phyloP scores from a whole-genome alignment of 352 stramenopile genomes.

The Pythium apleroticum region DNA sequence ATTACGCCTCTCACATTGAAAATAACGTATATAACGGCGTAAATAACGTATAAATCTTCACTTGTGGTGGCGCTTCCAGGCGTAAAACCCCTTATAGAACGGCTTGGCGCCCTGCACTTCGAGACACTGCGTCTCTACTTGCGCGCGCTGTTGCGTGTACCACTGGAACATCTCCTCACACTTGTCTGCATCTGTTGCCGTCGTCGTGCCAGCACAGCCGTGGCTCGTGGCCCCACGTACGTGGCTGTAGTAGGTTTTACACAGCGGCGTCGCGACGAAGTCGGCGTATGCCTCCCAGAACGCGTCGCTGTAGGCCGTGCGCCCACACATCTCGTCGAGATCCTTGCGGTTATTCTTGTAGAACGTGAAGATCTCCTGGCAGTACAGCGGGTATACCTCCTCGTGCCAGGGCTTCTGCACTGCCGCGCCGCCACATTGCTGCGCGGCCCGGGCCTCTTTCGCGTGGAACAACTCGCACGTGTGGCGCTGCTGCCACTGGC shows the following conservation, averaged over 20 bases:
- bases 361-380: constrained; percentile 52
- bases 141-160: constrained; percentile 40
- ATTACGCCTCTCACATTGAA: not conserved
- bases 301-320: constrained; percentile 41
- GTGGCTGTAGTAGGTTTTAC: constrained; percentile 60
- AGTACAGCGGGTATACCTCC: constrained; percentile 52
- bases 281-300: constrained; percentile 68
- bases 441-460: constrained; percentile 46
- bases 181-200: not conserved
- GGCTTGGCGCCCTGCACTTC: constrained; percentile 30
- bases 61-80: constrained; percentile 20
- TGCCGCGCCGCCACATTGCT: constrained; percentile 39
- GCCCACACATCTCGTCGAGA: constrained; percentile 43
- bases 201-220: constrained; percentile 21
- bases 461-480: constrained; percentile 52
- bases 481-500: constrained; percentile 43
- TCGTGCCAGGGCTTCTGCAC: constrained; percentile 48
- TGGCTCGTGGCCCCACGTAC: constrained; percentile 36
- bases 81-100: constrained; percentile 33
- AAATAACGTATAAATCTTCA: constrained; percentile 14
- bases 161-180: constrained; percentile 53
- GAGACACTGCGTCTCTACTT: constrained; percentile 54
- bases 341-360: constrained; percentile 47
- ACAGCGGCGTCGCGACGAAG: constrained; percentile 49
- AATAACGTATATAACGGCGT: constrained; percentile 6